Evolutionary conservation across 441 rosid species (phyloP), one percentile per base, ranked within the genome.

Genomic region (Dalechampia spathulata): DNA sequence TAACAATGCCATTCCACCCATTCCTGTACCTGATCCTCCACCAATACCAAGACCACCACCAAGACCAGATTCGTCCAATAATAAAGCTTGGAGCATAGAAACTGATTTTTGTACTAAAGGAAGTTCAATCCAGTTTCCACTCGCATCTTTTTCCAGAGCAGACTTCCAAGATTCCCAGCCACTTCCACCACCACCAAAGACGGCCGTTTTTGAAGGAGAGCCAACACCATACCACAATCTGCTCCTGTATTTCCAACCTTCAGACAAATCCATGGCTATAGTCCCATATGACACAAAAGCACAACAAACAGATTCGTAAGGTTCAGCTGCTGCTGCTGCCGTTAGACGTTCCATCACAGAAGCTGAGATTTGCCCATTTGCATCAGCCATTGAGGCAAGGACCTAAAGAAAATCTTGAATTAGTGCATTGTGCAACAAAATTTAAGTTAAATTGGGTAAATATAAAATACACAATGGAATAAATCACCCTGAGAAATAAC

Each of bases 11-110:
- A 95, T 91, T 65, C 98, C 99, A 75, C 99, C 99, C 99, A 95
- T 95, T 66, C 99, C 99, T 68, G 99, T 95, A 69, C 99, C 99
- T 37, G 99, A 95, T 73, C 98, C 99, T 63, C 97, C 96, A 61
- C 99, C 98, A 49, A 95, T 95, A 62, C 97, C 99, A 66, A 95
- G 97, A 67, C 99, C 99, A 60, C 99, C 98, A 66, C 99, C 99
- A 64, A 95, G 95, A 63, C 99, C 96, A 63, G 97, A 86, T 64
- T 95, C 97, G 59, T 95, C 98, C 70, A 95, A 71, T 58, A 95
- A 72, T 68, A 95, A 78, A 48, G 99, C 96, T 78, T 91, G 97
- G 63, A 95, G 99, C 98, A 95, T 91, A 60, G 83, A 73, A 64
- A 95, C 96, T 46, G 97, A 88, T 78, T 88, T 95, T 77, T 91